A percentile compares a stretch with the other conserved stretches of the same genome.
Conservation (phyloP, 164 flowering plant genomes). For the Stephania japonica region DNA sequence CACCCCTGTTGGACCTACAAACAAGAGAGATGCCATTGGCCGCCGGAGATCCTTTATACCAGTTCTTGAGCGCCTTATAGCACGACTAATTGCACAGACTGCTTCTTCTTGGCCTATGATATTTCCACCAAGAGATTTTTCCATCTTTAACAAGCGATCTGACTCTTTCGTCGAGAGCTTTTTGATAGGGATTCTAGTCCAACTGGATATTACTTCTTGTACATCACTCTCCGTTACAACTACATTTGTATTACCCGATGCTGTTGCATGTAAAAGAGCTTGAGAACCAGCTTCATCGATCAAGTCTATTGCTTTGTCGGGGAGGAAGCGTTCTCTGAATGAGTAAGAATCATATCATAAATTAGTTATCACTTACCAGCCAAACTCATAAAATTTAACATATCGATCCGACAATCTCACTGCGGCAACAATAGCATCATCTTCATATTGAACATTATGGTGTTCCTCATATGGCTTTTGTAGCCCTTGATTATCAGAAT, state of each 20-base stretch:
- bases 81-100: slow-evolving; percentile 23
- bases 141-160: slow-evolving; percentile 23
- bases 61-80: neutral
- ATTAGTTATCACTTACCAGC: no score
- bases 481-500: slow-evolving; percentile 51
- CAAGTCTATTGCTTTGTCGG: slow-evolving; percentile 66
- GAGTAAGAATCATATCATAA: neutral
- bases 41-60: slow-evolving; percentile 8
- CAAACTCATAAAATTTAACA: no score
- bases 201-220: slow-evolving; percentile 19
- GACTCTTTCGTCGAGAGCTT: slow-evolving; percentile 23
- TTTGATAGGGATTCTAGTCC: slow-evolving; percentile 36
- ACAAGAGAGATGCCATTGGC: slow-evolving; percentile 36
- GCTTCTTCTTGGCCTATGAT: slow-evolving; percentile 38
- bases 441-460: slow-evolving; percentile 59
- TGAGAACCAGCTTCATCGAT: slow-evolving; percentile 73
- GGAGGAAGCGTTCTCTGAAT: slow-evolving; percentile 59
- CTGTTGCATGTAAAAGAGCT: slow-evolving; percentile 45
- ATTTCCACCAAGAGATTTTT: slow-evolving; percentile 16
- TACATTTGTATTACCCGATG: neutral
- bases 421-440: slow-evolving; percentile 54
- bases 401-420: slow-evolving; percentile 53
- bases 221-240: slow-evolving; percentile 29
- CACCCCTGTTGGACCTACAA: slow-evolving; percentile 45
- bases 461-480: slow-evolving; percentile 53